A percentile compares a stretch with the other conserved stretches of the same genome.
phyloP scores from a whole-genome alignment of 1,284 basidiomycete genomes.

The Cutaneotrichosporon daszewskae region DNA sequence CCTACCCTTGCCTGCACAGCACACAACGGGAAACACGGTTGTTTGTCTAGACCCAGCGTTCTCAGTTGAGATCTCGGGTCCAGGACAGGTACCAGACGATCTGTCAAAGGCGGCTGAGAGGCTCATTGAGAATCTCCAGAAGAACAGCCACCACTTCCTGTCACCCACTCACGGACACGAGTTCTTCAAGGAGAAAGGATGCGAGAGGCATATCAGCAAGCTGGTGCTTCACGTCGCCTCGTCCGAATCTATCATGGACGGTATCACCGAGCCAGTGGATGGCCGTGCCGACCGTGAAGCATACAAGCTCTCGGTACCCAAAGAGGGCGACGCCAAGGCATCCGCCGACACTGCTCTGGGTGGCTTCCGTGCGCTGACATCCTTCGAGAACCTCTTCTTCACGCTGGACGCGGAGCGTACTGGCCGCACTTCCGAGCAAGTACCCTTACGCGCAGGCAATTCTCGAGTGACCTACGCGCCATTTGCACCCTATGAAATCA shows the following conservation, averaged over 20 bases:
- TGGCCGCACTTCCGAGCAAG: too few relatives aligned
- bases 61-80: too few relatives aligned
- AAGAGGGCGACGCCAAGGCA: not conserved
- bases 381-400: conserved; percentile 65
- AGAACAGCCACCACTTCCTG: conserved; percentile 13
- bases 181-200: conserved; percentile 10
- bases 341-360: conserved; percentile 3
- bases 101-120: too few relatives aligned
- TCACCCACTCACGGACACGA: conserved; percentile 19
- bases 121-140: not conserved
- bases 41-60: conserved; percentile 32
- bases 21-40: conserved; percentile 53
- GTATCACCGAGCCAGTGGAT: too few relatives aligned
- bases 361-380: conserved; percentile 70
- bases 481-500: conserved; percentile 42
- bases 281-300: too few relatives aligned
- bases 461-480: conserved; percentile 23
- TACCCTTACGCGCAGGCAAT: too few relatives aligned
- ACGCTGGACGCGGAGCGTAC: too few relatives aligned
- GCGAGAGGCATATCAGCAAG: too few relatives aligned
- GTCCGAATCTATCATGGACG: too few relatives aligned
- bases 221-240: too few relatives aligned
- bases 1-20: conserved; percentile 47
- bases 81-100: too few relatives aligned
- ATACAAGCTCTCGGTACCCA: conserved; percentile 4